Percentiles rank a stretch among this genome's conserved stretches.
Conservation (phyloP, 768 basidiomycete genomes). For the Podaxis sp. region DNA sequence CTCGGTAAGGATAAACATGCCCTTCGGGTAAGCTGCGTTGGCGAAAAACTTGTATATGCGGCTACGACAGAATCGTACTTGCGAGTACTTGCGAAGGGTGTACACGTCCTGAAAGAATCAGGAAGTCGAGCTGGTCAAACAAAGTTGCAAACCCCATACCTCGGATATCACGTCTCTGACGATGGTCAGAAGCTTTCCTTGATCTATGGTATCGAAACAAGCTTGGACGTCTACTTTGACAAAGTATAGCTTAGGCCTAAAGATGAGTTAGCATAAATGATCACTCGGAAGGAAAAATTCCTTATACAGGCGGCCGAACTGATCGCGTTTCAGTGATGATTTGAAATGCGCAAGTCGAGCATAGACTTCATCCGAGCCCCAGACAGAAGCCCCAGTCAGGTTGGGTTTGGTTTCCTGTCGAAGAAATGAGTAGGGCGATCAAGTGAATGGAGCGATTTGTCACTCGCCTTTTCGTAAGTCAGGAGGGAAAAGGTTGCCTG, state of each 20-base stretch:
- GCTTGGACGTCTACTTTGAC: constrained; percentile 96
- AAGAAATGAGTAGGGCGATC: background rate
- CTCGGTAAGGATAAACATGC: constrained; percentile 27
- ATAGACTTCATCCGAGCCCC: constrained; percentile 82
- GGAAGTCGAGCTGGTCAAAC: background rate
- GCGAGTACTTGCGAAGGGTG: constrained; percentile 64
- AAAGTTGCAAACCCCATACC: constrained; percentile 30
- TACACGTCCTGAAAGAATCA: constrained; percentile 56
- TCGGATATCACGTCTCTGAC: constrained; percentile 69
- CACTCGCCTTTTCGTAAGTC: constrained; percentile 76
- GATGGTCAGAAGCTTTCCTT: constrained; percentile 77
- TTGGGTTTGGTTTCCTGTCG: constrained; percentile 57
- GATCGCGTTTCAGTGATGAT: constrained; percentile 34
- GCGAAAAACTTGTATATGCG: constrained; percentile 53
- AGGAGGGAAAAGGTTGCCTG: constrained; percentile 83
- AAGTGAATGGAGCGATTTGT: background rate
- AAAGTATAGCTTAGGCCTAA: constrained; percentile 86
- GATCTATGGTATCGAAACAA: constrained; percentile 96
- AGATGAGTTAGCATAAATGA: background rate
- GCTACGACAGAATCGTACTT: constrained; percentile 52
- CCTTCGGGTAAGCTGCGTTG: constrained; percentile 63
- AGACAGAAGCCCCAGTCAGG: constrained; percentile 76
- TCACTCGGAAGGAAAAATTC: background rate
- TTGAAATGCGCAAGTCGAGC: constrained; percentile 70
- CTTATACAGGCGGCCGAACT: constrained; percentile 45